Base-by-base conservation (phyloP, 2,329 filamentous ascomycete genomes). In the Aspergillus hortae region DNA sequence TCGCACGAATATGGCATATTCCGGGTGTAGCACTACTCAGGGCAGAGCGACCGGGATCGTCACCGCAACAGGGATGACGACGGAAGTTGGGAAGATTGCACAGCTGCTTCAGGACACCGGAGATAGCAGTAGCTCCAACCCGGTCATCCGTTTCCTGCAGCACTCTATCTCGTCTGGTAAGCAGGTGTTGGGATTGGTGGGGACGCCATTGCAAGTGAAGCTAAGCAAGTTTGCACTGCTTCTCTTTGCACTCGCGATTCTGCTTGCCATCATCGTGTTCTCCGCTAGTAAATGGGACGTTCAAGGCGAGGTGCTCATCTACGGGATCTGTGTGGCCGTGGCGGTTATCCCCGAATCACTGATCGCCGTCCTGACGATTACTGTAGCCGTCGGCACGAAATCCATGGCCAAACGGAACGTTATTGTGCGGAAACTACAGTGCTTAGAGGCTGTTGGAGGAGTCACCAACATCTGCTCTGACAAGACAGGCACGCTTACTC, bases 121-220 rank as follows among this genome's bases (percentile, higher is more conserved):
- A 38, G 44, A 43, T 6, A 46, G 51, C 25, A 46, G 46, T 2
- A 52, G 56, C 6, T 53, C 48, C 3, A 58, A 57, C 14, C 23
- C 47, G 21, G n/a, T 63, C n/a, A 27, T 46, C 36, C 73, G 66
- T 49, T 68, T 63, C 55, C 55, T 64, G 4, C 68, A 67, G 23
- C 68, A 74, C 23, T 73, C 73, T 4, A 74, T 76, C 67, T 74
- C 71, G 32, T 69, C 72, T 2, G 74, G 71, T 54, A 77, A 78
- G 59, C 72, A 77, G 48, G 67, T 80, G 10, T 77, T 82, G 59
- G 81, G 80, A 6, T 70, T 74, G 41, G 67, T 76, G 21, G 90
- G 90, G 46, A 95, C 91, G 1, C 91, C 91, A 0, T 77, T 96
- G 43, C 90, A 95, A 73, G 86, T 87, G 59, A 92, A 89, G 65